A percentile compares a stretch with the other conserved stretches of the same genome.
Conservation (phyloP, 805 yeast genomes). For the Starmera dryadoides region DNA sequence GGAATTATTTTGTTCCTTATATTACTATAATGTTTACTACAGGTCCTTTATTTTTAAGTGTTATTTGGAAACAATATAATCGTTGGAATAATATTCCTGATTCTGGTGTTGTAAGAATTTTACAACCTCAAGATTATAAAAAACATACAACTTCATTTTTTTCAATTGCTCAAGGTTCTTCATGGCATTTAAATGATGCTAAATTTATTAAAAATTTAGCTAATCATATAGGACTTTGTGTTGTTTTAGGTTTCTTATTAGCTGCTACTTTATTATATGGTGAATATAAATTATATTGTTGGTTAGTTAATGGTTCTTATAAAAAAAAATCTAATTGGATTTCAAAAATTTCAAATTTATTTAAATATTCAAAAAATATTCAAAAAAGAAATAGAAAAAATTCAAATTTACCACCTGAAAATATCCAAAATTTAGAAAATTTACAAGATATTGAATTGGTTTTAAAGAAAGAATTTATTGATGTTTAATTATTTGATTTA, state of each 20-base stretch:
- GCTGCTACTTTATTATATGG: constrained; percentile 39
- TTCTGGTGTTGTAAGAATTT: constrained; percentile 56
- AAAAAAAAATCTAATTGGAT: constrained; percentile 6
- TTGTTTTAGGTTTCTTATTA: constrained; percentile 58
- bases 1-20: constrained; percentile 80
- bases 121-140: constrained; percentile 71
- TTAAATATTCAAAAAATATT: constrained; percentile 1
- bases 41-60: constrained; percentile 83
- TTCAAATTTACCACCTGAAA: constrained; percentile 8
- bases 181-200: constrained; percentile 92
- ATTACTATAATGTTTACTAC: constrained; percentile 90
- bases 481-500: too few relatives aligned
- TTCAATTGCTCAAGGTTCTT: constrained; percentile 71
- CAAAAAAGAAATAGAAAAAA: constrained; percentile 21
- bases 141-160: constrained; percentile 57
- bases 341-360: not conserved
- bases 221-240: constrained; percentile 65
- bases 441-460: not conserved
- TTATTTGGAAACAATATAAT: constrained; percentile 81
- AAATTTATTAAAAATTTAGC: constrained; percentile 66
- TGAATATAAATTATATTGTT: constrained; percentile 40
- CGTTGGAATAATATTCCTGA: constrained; percentile 64
- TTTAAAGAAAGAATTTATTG: not conserved
- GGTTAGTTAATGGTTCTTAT: constrained; percentile 26
- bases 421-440: too few relatives aligned